These are phyloP conservation scores for Tolypocladium sp. DNA, from an alignment of 2,329 filamentous ascomycete genomes.

Conservation along the genomic window DNA sequence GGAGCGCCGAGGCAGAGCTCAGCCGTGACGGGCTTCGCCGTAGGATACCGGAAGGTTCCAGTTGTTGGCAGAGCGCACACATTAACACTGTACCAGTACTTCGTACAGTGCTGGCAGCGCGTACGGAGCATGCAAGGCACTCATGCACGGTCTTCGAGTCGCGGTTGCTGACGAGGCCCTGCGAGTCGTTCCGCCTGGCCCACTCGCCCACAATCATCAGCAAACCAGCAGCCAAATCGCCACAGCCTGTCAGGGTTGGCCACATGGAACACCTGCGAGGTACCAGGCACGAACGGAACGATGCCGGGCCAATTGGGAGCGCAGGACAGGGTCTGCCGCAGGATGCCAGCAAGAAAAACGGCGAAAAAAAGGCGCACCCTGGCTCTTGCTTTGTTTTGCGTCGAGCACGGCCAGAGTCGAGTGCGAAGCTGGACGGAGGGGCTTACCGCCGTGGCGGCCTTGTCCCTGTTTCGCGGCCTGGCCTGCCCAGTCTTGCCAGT, in stretches of 20 bases:
- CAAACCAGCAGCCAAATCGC: slow-evolving; percentile 4
- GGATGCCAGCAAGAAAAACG: background rate
- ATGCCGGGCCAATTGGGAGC: slow-evolving; percentile 19
- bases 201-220: slow-evolving; percentile 1
- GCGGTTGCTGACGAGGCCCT: background rate
- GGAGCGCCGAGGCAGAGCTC: background rate
- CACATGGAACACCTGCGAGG: slow-evolving; percentile 31
- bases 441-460: background rate
- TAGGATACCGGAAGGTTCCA: background rate
- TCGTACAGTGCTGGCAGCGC: background rate
- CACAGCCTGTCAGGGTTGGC: slow-evolving; percentile 23
- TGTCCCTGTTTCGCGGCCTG: background rate
- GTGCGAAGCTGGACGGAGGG: background rate
- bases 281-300: slow-evolving; percentile 25
- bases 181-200: background rate
- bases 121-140: background rate
- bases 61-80: background rate
- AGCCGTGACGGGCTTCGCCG: background rate
- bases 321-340: background rate
- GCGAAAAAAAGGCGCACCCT: background rate
- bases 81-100: background rate
- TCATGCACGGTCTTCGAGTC: background rate
- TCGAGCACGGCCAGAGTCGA: background rate
- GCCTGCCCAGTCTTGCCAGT: background rate
- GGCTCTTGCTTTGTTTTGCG: background rate